These are phyloP conservation scores for Plasmodium malariae DNA, from an alignment of 169 alveolate species.

Conservation along the genomic window DNA sequence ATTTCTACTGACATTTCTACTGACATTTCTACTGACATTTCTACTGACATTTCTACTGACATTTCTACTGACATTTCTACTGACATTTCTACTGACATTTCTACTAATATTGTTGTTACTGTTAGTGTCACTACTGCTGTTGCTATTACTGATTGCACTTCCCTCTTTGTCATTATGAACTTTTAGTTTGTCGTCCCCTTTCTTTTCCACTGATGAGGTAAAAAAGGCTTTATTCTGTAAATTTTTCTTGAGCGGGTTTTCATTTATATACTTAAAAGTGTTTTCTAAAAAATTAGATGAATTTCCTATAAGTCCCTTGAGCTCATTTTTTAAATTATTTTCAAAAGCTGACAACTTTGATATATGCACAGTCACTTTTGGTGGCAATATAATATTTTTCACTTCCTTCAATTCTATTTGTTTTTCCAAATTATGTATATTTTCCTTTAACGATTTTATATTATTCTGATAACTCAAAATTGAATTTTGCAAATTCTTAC, in stretches of 20 bases:
- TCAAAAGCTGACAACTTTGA: constrained; percentile 63
- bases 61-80: too few species aligned
- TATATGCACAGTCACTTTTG: constrained; percentile 40
- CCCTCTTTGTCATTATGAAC: background rate
- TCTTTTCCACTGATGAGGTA: constrained; percentile 31
- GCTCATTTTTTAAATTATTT: constrained; percentile 69
- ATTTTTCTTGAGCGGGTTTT: constrained; percentile 65
- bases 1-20: too few species aligned
- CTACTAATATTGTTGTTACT: too few species aligned
- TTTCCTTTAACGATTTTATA: constrained; percentile 59
- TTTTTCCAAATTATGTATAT: constrained; percentile 72
- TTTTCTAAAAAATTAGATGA: constrained; percentile 73
- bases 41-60: too few species aligned
- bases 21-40: too few species aligned
- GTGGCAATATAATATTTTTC: constrained; percentile 51
- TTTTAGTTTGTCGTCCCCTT: constrained; percentile 2
- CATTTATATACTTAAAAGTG: constrained; percentile 77
- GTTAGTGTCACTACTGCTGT: too few species aligned
- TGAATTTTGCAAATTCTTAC: constrained; percentile 15
- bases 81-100: too few species aligned
- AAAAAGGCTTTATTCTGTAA: constrained; percentile 66
- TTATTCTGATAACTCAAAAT: constrained; percentile 21
- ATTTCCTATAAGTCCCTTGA: constrained; percentile 68
- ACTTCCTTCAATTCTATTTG: constrained; percentile 46
- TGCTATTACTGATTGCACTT: too few species aligned